Base-by-base conservation (phyloP, 352 stramenopile genomes). In the Sclerospora graminicola region DNA sequence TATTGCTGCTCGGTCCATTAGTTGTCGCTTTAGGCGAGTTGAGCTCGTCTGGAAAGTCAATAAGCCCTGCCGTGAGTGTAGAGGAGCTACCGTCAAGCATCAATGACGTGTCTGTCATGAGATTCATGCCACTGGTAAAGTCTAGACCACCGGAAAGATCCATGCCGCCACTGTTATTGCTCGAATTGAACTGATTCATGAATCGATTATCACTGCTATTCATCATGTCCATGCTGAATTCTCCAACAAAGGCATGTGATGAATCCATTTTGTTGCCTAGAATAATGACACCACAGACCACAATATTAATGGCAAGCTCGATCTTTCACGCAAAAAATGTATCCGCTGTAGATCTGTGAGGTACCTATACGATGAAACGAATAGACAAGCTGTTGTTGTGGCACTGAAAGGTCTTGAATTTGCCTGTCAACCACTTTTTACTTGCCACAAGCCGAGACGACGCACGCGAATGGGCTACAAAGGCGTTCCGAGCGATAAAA, bases 21-120 rank as follows among this genome's bases (percentile, higher is more conserved):
- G 24, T 53, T 16, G 47, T 33, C 6, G 28, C 57, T 9, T 47
- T 78, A 19, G 79, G 73, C 30, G 80, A 86, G 40, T 92, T 87
- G n/a, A 92, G 63, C 38, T 92, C 81, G 26, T 89, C 81, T 0
- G 81, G 81, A 46, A 92, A 90, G 41, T 90, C 81, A 26, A 92
- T 89, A 49, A 89, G 80, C 3, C 69, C 80, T 2, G 59, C 42
- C 4, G 65, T 64, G 5, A 58, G 46, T 5, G 48, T 38, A 9
- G 42, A 40, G 5, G 57, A 44, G 26, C 41, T 49, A 15, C 55
- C 39, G 10, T 45, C 50, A 11, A 82, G 41, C 51, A 78, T 54
- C 36, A 61, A 45, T 7, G 56, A 71, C 26, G 66, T 54, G 30
- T 82, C 69, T 30, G 58, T 73, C 73, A 89, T 86, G 59, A 86